These are phyloP conservation scores for Eleusine coracana DNA, from an alignment of 176 grass and related monocot genomes.

Conservation along the genomic window DNA sequence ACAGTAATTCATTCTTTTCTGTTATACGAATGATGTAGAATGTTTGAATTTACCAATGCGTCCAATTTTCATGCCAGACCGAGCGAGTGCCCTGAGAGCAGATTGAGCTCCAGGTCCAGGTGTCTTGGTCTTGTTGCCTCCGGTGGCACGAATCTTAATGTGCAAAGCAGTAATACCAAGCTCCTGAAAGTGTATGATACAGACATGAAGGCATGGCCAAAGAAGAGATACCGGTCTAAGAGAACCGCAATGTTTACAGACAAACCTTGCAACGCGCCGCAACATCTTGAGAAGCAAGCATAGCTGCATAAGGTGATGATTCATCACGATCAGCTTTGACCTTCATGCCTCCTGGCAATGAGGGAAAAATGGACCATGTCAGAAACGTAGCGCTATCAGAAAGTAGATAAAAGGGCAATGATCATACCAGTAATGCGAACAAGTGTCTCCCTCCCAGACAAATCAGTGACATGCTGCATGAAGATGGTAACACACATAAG, in stretches of 20 bases:
- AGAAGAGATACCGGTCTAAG: too few relatives aligned
- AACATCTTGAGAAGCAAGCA: constrained; percentile 89
- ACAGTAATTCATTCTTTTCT: too few relatives aligned
- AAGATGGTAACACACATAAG: too few relatives aligned
- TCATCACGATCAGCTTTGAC: constrained; percentile 81
- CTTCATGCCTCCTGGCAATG: constrained; percentile 67
- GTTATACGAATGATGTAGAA: too few relatives aligned
- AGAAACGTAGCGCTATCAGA: too few relatives aligned
- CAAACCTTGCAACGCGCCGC: constrained; percentile 63
- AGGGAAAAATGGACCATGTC: not conserved
- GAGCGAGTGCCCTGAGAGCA: constrained; percentile 72
- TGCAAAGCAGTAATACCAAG: constrained; percentile 84
- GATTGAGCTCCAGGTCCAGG: constrained; percentile 78
- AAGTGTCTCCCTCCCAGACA: constrained; percentile 66
- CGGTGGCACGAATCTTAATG: constrained; percentile 72
- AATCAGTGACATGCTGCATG: constrained; percentile 64
- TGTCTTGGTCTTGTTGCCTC: constrained; percentile 78
- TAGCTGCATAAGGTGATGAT: constrained; percentile 79
- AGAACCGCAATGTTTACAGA: too few relatives aligned
- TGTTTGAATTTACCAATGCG: constrained; percentile 54
- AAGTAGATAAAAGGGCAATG: too few relatives aligned
- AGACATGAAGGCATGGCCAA: too few relatives aligned
- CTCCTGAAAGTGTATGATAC: constrained; percentile 39
- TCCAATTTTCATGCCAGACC: constrained; percentile 76
- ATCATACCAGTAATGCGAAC: constrained; percentile 62